These are phyloP conservation scores for Populus ilicifolia DNA, from an alignment of 345 rosid genomes.

Conservation along the genomic window DNA sequence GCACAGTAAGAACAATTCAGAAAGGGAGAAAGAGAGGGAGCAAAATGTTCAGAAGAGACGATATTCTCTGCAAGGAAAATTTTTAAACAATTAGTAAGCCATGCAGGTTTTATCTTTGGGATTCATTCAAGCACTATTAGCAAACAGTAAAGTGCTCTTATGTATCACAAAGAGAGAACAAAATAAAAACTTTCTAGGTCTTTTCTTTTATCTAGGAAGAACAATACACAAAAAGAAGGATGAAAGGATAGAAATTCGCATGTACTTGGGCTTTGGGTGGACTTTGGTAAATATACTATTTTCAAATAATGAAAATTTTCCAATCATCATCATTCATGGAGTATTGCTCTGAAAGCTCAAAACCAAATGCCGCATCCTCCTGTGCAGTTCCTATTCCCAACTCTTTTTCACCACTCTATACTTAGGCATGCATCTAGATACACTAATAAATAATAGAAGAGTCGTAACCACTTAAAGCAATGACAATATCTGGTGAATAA, in stretches of 20 bases:
- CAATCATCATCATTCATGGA: background rate
- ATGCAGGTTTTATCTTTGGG: background rate
- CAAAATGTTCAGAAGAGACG: background rate
- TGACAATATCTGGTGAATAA: background rate
- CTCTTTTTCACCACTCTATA: slow-evolving; percentile 29
- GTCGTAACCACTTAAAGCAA: background rate
- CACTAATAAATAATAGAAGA: slow-evolving; percentile 12
- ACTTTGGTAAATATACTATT: background rate
- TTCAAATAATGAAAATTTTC: background rate
- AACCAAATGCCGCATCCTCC: background rate
- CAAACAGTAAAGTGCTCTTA: background rate
- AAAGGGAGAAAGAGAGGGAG: too few species aligned
- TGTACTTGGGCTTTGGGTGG: background rate
- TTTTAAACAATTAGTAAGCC: background rate
- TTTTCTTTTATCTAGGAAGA: background rate
- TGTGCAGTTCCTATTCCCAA: background rate
- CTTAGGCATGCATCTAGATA: slow-evolving; percentile 47
- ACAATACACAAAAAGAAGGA: background rate
- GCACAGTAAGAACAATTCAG: background rate
- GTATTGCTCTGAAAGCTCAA: background rate
- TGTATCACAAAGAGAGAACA: background rate
- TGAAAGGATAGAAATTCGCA: background rate
- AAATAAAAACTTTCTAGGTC: background rate
- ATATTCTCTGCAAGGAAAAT: too few species aligned
- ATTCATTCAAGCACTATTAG: background rate